These are phyloP conservation scores for Serendipita vermifera DNA, from an alignment of 768 basidiomycete genomes.

Conservation along the genomic window DNA sequence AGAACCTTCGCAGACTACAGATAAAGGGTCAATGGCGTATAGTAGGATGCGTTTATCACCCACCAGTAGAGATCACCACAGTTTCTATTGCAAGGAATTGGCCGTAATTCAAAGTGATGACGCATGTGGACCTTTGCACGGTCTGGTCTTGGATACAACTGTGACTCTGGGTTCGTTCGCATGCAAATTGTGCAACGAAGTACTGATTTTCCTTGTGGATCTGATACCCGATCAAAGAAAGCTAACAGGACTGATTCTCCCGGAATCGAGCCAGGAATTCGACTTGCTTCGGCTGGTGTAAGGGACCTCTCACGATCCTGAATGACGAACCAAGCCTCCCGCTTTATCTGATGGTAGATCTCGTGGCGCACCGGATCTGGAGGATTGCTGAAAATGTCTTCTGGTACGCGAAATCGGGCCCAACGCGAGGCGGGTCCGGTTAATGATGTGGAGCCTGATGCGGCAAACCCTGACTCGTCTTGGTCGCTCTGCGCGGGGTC, in stretches of 20 bases:
- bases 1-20: too few relatives aligned
- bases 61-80: too few relatives aligned
- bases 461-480: background rate
- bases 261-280: background rate
- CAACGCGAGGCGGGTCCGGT: background rate
- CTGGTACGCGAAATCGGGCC: background rate
- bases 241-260: background rate
- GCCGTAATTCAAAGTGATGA: constrained; percentile 2
- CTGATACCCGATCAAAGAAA: background rate
- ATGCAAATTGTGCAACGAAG: background rate
- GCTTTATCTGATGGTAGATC: background rate
- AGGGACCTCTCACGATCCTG: background rate
- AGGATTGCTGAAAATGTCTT: background rate
- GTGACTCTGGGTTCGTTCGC: background rate
- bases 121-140: constrained; percentile 5
- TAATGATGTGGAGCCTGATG: background rate
- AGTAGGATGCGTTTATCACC: too few relatives aligned
- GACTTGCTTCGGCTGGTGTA: background rate
- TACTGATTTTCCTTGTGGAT: background rate
- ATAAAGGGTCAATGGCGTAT: too few relatives aligned
- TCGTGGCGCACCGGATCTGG: background rate
- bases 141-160: background rate
- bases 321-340: background rate
- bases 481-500: constrained; percentile 5
- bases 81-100: background rate